Evolutionary conservation across 2,329 filamentous ascomycete genomes (phyloP).

Genomic region (Esteya vermicola): DNA sequence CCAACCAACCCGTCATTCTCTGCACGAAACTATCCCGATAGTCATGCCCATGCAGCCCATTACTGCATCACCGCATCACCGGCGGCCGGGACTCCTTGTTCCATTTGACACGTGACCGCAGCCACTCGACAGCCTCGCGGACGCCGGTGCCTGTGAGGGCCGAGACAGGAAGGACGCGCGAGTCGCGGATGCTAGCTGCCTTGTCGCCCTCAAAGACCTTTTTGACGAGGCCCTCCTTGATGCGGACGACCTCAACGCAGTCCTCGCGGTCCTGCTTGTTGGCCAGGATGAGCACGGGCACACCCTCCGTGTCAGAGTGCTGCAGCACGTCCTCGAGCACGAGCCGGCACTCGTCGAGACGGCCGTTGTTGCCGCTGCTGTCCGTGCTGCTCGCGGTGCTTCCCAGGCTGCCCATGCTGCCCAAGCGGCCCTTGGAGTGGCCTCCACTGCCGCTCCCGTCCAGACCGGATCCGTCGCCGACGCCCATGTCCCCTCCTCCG

Average conservation of each 20-base stretch:
- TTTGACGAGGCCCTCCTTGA: conserved; percentile 92
- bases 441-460: not conserved
- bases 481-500: too few species aligned
- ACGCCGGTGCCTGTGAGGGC: conserved; percentile 83
- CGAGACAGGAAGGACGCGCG: conserved; percentile 77
- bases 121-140: conserved; percentile 91
- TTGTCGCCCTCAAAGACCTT: conserved; percentile 93
- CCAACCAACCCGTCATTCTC: too few species aligned
- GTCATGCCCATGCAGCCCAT: not conserved
- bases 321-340: conserved; percentile 85
- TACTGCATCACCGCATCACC: conserved; percentile 58
- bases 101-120: conserved; percentile 84
- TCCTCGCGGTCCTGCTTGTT: conserved; percentile 98
- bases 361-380: conserved; percentile 25
- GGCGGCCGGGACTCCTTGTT: conserved; percentile 89
- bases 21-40: too few species aligned
- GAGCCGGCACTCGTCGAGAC: conserved; percentile 75
- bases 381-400: not conserved
- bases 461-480: too few species aligned
- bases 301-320: conserved; percentile 75
- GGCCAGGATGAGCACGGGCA: conserved; percentile 80
- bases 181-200: conserved; percentile 73
- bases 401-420: not conserved
- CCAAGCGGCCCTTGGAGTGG: conserved; percentile 56
- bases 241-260: conserved; percentile 90